Conservation (phyloP, 345 rosid genomes). For the Moricandia moricandioides region DNA sequence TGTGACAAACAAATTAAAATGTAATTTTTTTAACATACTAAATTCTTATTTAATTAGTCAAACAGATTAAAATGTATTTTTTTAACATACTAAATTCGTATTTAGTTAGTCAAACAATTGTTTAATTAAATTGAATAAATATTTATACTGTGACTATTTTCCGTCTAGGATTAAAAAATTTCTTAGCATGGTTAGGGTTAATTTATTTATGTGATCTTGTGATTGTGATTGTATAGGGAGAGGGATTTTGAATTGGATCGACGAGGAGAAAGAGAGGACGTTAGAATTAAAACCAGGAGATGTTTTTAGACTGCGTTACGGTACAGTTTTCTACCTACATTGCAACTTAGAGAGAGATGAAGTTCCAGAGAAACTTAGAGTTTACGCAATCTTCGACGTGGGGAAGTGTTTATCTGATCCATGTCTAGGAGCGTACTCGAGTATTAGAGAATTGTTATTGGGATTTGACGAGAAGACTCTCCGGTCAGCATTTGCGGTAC, state of each 20-base stretch:
- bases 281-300: slow-evolving; percentile 61
- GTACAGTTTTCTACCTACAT: slow-evolving; percentile 62
- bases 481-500: slow-evolving; percentile 65
- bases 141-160: neutral
- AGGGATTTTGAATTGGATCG: slow-evolving; percentile 60
- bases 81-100: too few relatives aligned
- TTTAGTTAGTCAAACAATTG: too few relatives aligned
- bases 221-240: slow-evolving; percentile 32
- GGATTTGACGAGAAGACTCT: slow-evolving; percentile 64
- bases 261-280: slow-evolving; percentile 44
- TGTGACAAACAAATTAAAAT: too few relatives aligned
- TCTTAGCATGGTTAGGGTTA: neutral
- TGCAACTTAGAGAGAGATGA: slow-evolving; percentile 44
- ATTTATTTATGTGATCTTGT: neutral
- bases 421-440: slow-evolving; percentile 66
- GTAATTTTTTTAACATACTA: too few relatives aligned
- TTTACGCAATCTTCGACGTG: slow-evolving; percentile 53
- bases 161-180: neutral
- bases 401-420: slow-evolving; percentile 40
- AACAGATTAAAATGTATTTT: too few relatives aligned
- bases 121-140: neutral
- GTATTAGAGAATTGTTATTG: slow-evolving; percentile 52
- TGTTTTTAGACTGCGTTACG: slow-evolving; percentile 52
- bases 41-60: too few relatives aligned
- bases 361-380: slow-evolving; percentile 49